Conservation (phyloP, 768 basidiomycete species). For the Lentinula aciculospora region DNA sequence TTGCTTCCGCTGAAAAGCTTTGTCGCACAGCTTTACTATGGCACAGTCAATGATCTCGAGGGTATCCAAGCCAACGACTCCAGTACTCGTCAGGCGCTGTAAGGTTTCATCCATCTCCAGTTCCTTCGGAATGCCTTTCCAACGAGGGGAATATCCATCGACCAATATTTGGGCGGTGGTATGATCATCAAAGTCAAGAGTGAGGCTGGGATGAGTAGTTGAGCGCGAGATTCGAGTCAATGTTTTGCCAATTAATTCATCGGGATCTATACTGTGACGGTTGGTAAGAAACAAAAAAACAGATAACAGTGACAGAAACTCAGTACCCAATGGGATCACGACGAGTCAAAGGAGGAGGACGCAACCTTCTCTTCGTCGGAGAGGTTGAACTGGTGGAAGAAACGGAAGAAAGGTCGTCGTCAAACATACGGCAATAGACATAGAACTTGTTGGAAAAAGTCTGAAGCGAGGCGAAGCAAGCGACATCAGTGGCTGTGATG, state of each 20-base stretch:
- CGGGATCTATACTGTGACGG: conserved; percentile 32
- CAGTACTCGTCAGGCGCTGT: conserved; percentile 26
- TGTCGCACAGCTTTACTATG: conserved; percentile 50
- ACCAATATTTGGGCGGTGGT: conserved; percentile 46
- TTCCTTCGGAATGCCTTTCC: conserved; percentile 52
- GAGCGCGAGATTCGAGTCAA: conserved; percentile 35
- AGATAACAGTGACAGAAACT: not conserved
- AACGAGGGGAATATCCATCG: conserved; percentile 55
- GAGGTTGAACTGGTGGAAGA: conserved; percentile 12
- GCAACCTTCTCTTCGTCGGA: conserved; percentile 16
- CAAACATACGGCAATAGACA: no score
- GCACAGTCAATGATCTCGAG: conserved; percentile 47
- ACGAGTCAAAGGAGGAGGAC: conserved; percentile 30
- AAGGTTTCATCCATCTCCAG: conserved; percentile 50
- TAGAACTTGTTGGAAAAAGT: no score
- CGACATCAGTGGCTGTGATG: not conserved
- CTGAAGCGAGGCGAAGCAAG: no score
- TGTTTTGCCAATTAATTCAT: conserved; percentile 37
- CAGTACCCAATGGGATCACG: conserved; percentile 24
- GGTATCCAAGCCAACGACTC: conserved; percentile 34
- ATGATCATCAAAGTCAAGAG: conserved; percentile 40
- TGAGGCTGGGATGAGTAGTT: conserved; percentile 37
- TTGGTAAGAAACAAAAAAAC: conserved; percentile 4
- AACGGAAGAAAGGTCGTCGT: no score
- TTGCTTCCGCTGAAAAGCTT: conserved; percentile 42